These are phyloP conservation scores for Tulasnella sp. DNA, from an alignment of 768 basidiomycete genomes.

Conservation along the genomic window DNA sequence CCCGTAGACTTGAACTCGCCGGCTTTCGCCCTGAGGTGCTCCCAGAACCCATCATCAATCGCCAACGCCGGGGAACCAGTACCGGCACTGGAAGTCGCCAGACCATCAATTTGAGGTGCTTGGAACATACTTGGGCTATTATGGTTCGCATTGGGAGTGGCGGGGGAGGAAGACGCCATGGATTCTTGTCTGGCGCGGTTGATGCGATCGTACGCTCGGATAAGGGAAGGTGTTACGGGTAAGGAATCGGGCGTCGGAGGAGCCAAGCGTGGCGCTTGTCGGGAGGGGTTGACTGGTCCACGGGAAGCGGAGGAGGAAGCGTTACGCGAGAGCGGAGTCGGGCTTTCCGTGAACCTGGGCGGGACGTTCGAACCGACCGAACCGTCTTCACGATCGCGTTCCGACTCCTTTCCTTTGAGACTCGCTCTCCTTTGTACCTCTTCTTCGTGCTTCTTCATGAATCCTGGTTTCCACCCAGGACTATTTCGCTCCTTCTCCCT, in stretches of 20 bases:
- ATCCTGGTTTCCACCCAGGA: conserved; percentile 17
- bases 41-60: conserved; percentile 20
- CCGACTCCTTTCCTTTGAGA: neutral
- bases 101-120: neutral
- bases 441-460: conserved; percentile 17
- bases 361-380: neutral
- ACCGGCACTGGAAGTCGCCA: neutral
- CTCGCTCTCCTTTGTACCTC: neutral
- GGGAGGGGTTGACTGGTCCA: neutral
- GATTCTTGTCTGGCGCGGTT: conserved; percentile 9
- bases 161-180: neutral
- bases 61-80: neutral
- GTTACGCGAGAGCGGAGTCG: conserved; percentile 13
- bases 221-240: conserved; percentile 14
- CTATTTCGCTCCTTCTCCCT: neutral
- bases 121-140: neutral
- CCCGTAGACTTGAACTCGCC: neutral
- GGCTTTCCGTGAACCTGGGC: conserved; percentile 7
- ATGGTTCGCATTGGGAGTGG: neutral
- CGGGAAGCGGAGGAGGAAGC: neutral
- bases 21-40: conserved; percentile 4
- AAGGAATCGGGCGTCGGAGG: neutral
- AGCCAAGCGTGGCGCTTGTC: neutral
- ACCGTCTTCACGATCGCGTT: neutral
- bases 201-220: conserved; percentile 22